These are phyloP conservation scores for Bacidia rubella DNA, from an alignment of 495 filamentous ascomycete species.

Conservation along the genomic window DNA sequence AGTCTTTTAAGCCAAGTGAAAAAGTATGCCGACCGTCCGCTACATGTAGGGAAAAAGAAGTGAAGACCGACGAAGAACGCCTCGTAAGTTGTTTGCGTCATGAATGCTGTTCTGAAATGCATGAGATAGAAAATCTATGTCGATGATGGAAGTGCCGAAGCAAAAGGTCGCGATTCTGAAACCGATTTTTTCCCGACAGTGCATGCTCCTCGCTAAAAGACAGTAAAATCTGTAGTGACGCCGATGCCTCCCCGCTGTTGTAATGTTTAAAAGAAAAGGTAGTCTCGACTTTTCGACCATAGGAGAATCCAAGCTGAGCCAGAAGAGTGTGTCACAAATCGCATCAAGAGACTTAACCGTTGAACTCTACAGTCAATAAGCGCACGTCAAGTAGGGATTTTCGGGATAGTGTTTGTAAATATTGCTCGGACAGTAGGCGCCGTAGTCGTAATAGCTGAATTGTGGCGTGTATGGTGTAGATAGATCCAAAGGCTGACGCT, in stretches of 20 bases:
- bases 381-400: constrained; percentile 44
- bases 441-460: constrained; percentile 41
- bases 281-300: background rate
- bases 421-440: constrained; percentile 51
- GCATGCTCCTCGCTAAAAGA: background rate
- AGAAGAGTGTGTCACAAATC: background rate
- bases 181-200: background rate
- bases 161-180: background rate
- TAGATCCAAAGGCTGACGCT: constrained; percentile 23
- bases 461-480: constrained; percentile 14
- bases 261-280: background rate
- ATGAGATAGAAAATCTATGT: background rate
- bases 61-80: background rate
- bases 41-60: background rate
- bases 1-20: no score
- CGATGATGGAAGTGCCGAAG: background rate
- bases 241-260: constrained; percentile 27
- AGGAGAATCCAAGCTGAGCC: background rate
- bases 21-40: background rate
- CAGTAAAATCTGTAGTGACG: background rate
- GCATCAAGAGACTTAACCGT: background rate
- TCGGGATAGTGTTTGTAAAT: constrained; percentile 30
- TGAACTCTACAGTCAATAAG: no score
- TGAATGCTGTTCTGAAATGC: background rate
- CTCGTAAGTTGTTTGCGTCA: background rate